Conservation (phyloP, 495 filamentous ascomycete species). For the Penicillium ochrochloron region DNA sequence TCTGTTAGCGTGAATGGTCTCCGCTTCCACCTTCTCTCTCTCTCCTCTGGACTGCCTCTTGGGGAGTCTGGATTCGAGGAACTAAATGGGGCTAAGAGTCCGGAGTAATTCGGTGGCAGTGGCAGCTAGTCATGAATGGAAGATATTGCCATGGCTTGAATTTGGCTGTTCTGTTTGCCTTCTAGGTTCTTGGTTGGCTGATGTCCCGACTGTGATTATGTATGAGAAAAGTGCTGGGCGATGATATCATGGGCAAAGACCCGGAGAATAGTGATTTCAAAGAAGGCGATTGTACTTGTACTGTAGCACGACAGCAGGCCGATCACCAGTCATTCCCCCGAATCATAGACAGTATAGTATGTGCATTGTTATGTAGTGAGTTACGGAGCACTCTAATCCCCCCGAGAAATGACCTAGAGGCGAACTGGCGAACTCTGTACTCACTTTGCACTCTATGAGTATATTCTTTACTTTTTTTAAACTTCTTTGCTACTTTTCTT, state of each 20-base stretch:
- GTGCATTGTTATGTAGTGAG: not conserved
- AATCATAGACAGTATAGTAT: not conserved
- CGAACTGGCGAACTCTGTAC: not conserved
- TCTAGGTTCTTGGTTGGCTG: slow-evolving; percentile 12
- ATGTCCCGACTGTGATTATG: slow-evolving; percentile 11
- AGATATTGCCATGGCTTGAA: slow-evolving; percentile 16
- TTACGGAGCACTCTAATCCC: not conserved
- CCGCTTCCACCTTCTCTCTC: not conserved
- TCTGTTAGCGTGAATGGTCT: slow-evolving; percentile 11
- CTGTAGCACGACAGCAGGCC: not conserved
- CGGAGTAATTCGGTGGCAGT: slow-evolving; percentile 28
- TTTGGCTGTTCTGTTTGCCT: not conserved
- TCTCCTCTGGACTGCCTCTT: not conserved
- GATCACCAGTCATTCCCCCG: not conserved
- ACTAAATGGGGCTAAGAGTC: slow-evolving; percentile 3
- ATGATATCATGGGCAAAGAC: slow-evolving; percentile 22
- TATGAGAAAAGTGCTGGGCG: not conserved
- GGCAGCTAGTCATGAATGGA: not conserved
- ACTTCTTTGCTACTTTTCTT: slow-evolving; percentile 22
- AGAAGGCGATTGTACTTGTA: not conserved
- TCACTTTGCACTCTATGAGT: not conserved
- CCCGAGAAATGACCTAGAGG: not conserved
- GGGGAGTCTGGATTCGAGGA: not conserved
- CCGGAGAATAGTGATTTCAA: not conserved
- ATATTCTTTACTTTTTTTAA: not conserved